phyloP scores from a whole-genome alignment of 1,284 basidiomycete species.

The Apiotrichum siamense region DNA sequence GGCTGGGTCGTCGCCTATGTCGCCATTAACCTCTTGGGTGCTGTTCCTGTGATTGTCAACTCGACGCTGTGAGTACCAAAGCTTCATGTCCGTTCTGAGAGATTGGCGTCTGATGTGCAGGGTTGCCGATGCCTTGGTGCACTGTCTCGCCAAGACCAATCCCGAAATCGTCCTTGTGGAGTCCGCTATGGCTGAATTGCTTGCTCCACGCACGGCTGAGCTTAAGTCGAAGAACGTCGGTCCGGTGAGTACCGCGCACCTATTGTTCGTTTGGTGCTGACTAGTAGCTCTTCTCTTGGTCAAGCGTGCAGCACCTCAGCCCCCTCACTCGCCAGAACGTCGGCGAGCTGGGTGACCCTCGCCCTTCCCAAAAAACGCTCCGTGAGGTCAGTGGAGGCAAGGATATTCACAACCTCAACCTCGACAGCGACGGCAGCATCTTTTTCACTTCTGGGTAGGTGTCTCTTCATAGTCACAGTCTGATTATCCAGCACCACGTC shows the following conservation, averaged over 20 bases:
- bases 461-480: not conserved
- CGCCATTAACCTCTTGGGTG: slow-evolving; percentile 35
- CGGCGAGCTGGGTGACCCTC: not conserved
- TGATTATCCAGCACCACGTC: slow-evolving; percentile 22
- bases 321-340: not conserved
- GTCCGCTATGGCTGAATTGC: slow-evolving; percentile 21
- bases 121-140: slow-evolving; percentile 17
- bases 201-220: slow-evolving; percentile 11
- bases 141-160: slow-evolving; percentile 18
- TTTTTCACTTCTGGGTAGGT: slow-evolving; percentile 32
- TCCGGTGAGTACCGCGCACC: not conserved
- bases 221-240: slow-evolving; percentile 1
- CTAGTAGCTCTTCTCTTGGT: slow-evolving; percentile 3
- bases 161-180: slow-evolving; percentile 29
- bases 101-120: not conserved
- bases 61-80: slow-evolving; percentile 25
- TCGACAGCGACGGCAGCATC: slow-evolving; percentile 39
- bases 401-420: slow-evolving; percentile 22
- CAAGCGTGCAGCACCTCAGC: not conserved
- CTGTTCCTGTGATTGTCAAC: slow-evolving; percentile 30
- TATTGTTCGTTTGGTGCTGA: not conserved
- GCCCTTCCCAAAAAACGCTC: not conserved
- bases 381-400: slow-evolving; percentile 3
- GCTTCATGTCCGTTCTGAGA: not conserved
- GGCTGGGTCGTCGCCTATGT: slow-evolving; percentile 19